A percentile compares a stretch with the other conserved stretches of the same genome.
phyloP scores from a whole-genome alignment of 2,329 filamentous ascomycete genomes.

The Penicillium carneum region DNA sequence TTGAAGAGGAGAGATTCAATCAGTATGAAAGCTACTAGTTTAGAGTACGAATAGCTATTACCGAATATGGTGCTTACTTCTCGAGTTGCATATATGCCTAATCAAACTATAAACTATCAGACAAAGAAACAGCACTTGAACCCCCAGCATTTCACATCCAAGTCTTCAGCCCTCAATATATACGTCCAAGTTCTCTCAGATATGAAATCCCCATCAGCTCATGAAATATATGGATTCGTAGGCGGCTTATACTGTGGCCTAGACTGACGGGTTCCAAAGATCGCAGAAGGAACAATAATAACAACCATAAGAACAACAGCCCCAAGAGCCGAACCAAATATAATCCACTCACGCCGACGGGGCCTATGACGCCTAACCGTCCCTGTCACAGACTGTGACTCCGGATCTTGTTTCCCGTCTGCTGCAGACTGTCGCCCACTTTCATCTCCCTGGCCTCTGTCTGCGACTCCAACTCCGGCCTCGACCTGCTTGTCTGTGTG shows the following conservation, averaged over 20 bases:
- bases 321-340: conserved; percentile 6
- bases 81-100: neutral
- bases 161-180: neutral
- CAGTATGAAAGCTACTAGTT: neutral
- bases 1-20: neutral
- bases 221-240: neutral
- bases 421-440: neutral
- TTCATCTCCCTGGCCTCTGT: neutral
- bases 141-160: neutral
- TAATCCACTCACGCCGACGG: conserved; percentile 16
- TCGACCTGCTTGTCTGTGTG: conserved; percentile 3
- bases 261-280: conserved; percentile 14
- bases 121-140: neutral
- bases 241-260: conserved; percentile 1
- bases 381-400: conserved; percentile 9
- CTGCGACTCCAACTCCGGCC: neutral
- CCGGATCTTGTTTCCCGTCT: neutral
- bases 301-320: conserved; percentile 15
- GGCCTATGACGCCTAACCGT: conserved; percentile 13
- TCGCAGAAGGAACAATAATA: conserved; percentile 19
- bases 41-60: neutral
- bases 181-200: neutral
- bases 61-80: neutral
- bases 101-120: neutral
- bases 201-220: neutral